These are phyloP conservation scores for Magnusiomyces fungicola DNA, from an alignment of 1,139 yeast genomes.

Conservation along the genomic window DNA sequence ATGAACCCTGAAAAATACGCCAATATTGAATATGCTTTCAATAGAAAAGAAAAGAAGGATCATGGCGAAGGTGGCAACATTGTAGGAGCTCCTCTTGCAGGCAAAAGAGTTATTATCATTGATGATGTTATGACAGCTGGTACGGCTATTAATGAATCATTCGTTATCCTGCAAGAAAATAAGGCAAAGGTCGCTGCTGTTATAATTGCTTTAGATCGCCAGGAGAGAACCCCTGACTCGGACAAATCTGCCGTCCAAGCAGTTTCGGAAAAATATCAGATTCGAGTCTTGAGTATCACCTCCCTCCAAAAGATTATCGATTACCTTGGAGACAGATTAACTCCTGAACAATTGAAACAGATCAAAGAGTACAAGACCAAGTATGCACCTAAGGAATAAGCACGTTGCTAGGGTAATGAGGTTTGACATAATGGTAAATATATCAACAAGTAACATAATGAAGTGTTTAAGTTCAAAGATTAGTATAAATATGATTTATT, in stretches of 20 bases:
- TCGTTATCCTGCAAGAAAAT: slow-evolving; percentile 63
- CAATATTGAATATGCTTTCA: slow-evolving; percentile 36
- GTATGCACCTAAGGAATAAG: slow-evolving; percentile 21
- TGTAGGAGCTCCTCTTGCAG: slow-evolving; percentile 73
- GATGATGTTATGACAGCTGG: slow-evolving; percentile 99
- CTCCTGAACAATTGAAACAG: slow-evolving; percentile 30
- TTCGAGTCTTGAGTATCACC: slow-evolving; percentile 81
- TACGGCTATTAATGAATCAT: slow-evolving; percentile 93
- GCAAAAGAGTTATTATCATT: slow-evolving; percentile 69
- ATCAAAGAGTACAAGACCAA: slow-evolving; percentile 31
- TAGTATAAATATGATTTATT: not conserved
- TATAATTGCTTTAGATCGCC: slow-evolving; percentile 89
- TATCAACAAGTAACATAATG: no score
- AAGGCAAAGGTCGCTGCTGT: slow-evolving; percentile 75
- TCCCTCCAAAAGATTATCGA: slow-evolving; percentile 65
- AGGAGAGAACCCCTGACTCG: slow-evolving; percentile 71
- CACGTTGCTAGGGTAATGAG: no score
- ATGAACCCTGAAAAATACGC: slow-evolving; percentile 40
- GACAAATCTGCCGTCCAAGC: slow-evolving; percentile 73
- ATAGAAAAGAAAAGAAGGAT: slow-evolving; percentile 74
- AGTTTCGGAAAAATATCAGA: slow-evolving; percentile 60
- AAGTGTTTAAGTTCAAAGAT: no score
- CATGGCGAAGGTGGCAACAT: slow-evolving; percentile 98
- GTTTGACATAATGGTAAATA: no score
- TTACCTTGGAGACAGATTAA: slow-evolving; percentile 49